phyloP scores from a whole-genome alignment of 306 rosid genomes.

The Ochetophila trinervis region DNA sequence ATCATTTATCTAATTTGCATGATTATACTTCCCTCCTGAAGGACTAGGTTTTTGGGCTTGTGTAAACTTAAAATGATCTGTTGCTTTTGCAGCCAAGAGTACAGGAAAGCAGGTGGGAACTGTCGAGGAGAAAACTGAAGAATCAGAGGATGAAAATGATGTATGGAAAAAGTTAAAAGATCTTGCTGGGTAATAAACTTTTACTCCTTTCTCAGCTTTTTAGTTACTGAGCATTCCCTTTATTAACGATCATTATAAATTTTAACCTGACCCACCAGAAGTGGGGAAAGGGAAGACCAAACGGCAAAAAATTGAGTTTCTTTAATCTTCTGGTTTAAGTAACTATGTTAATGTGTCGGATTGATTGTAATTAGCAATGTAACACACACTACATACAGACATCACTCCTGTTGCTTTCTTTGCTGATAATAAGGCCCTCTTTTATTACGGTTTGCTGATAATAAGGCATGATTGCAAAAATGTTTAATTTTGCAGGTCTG shows the following conservation, averaged over 20 bases:
- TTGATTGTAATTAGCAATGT: too few relatives aligned
- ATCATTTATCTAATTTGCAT: not conserved
- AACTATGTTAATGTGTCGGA: too few relatives aligned
- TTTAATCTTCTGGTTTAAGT: too few relatives aligned
- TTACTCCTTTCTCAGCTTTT: conserved; percentile 11
- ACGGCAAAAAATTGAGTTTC: too few relatives aligned
- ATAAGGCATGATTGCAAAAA: not conserved
- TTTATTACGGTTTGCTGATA: not conserved
- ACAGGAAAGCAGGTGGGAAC: conserved; percentile 44
- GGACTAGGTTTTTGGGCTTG: conserved; percentile 2
- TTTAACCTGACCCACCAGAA: too few relatives aligned
- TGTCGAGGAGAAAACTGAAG: conserved; percentile 45
- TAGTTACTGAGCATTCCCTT: not conserved
- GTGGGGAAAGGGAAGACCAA: too few relatives aligned
- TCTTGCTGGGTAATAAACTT: conserved; percentile 65
- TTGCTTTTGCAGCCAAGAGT: conserved; percentile 49
- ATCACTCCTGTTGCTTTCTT: too few relatives aligned
- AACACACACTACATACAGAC: not conserved
- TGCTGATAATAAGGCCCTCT: too few relatives aligned
- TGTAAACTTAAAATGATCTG: conserved; percentile 10
- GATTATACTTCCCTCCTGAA: not conserved
- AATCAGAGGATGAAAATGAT: conserved; percentile 54
- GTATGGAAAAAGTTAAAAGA: conserved; percentile 64
- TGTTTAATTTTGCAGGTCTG: conserved; percentile 52
- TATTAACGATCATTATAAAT: too few relatives aligned